These are phyloP conservation scores for Microcyclosporella mali DNA, from an alignment of 2,329 filamentous ascomycete species.

Conservation along the genomic window DNA sequence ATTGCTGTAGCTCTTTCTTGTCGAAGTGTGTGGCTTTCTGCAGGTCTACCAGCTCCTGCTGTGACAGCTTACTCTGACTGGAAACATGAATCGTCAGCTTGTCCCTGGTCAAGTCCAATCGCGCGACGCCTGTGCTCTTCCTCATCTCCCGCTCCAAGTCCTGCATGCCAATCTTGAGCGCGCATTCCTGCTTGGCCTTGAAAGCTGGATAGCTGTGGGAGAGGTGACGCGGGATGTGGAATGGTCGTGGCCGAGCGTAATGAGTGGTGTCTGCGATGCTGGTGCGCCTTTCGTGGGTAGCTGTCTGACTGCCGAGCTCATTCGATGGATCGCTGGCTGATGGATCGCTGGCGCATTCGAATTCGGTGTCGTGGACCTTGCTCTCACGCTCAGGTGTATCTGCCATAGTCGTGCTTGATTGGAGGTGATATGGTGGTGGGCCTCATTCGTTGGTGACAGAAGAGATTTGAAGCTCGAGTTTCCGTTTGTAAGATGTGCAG, in stretches of 20 bases:
- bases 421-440: too few relatives aligned
- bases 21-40: constrained; percentile 98
- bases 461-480: too few relatives aligned
- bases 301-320: too few relatives aligned
- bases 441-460: too few relatives aligned
- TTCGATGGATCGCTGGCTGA: constrained; percentile 1
- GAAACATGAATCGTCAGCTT: constrained; percentile 28
- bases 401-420: constrained; percentile 12
- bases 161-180: constrained; percentile 28
- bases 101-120: constrained; percentile 22
- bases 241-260: constrained; percentile 30
- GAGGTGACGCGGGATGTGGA: constrained; percentile 28
- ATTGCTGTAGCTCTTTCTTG: constrained; percentile 99
- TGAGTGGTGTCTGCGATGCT: constrained; percentile 25
- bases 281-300: constrained; percentile 5
- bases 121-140: constrained; percentile 23
- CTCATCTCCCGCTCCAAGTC: constrained; percentile 29
- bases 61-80: constrained; percentile 97
- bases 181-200: constrained; percentile 29
- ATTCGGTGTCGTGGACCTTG: constrained; percentile 24
- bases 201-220: constrained; percentile 29
- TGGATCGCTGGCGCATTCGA: constrained; percentile 7
- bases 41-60: constrained; percentile 89
- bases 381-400: constrained; percentile 15
- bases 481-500: too few relatives aligned